These are phyloP conservation scores for Mentha longifolia DNA, from an alignment of 257 asterid genomes.

Conservation along the genomic window DNA sequence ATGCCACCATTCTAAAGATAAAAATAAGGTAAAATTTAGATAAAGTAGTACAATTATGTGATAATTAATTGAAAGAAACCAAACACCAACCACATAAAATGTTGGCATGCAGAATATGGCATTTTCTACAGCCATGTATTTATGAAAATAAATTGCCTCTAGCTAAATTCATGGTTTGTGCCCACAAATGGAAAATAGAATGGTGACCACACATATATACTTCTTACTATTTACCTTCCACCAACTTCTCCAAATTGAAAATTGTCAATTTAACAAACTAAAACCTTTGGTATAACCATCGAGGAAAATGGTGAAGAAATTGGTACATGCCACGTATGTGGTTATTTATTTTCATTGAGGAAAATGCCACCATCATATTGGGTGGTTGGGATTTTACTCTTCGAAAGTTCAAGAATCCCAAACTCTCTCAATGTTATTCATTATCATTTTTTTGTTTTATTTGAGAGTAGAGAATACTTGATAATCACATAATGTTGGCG, in stretches of 20 bases:
- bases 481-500: too few species aligned
- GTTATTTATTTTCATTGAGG: too few species aligned
- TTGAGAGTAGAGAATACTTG: neutral
- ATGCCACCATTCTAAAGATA: too few species aligned
- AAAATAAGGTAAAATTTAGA: neutral
- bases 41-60: neutral
- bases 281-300: neutral
- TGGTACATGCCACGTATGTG: neutral
- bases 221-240: neutral
- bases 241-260: neutral
- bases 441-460: too few species aligned
- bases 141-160: neutral
- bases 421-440: neutral
- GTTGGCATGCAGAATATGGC: slow-evolving; percentile 1
- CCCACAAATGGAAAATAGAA: neutral
- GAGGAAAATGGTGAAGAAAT: neutral
- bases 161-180: neutral
- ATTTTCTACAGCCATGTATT: neutral
- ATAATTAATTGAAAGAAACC: neutral
- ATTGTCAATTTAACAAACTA: neutral
- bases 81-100: slow-evolving; percentile 8
- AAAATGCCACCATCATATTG: neutral
- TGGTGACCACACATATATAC: neutral
- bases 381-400: neutral
- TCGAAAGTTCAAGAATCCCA: neutral